Evolutionary conservation across 2,329 filamentous ascomycete species (phyloP), one percentile per base, ranked within the genome.

Genomic region (Cordyceps militaris): DNA sequence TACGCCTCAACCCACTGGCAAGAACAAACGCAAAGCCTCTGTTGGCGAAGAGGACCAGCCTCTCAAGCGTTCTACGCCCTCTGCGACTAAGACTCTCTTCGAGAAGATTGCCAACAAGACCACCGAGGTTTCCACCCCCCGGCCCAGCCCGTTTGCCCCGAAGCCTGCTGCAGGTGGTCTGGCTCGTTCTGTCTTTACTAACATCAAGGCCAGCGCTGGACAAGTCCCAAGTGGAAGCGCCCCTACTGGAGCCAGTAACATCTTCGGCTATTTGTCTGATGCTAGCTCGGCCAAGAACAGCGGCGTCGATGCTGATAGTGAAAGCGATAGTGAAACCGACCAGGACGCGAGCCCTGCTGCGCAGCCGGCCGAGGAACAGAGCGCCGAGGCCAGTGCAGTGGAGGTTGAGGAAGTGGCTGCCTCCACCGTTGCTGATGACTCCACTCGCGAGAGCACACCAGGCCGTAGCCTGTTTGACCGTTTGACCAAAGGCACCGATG

Each of bases 251-350:
- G 64, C 68, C 43, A 64, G 69, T 47, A 84, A 85, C 64, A 83
- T 84, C 51, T 86, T 86, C 64, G 78, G 77, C 24, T 80, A 85
- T 62, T 74, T 85, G 8, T 84, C 82, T 1, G 80, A 82, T 64
- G 74, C 72, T 32, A 81, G 79, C 62, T 80, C 79, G 14, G 72
- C 76, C 42, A 80, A 80, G 67, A 81, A 77, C 52, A 83, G 81
- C 61, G 77, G 77, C 1, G 69, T 73, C 11, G 77, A 79, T 16
- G 75, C 74, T 19, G 78, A 78, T 52, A 71, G 67, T 7, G 76
- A 80, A 61, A 75, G 72, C 60, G 75, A 77, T 58, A 69, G 73
- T 19, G 76, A 75, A 21, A 74, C 74, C 3, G 76, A 78, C 30
- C 67, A 60, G 14, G 72, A 75, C 16, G 76, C 73, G 21, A 73